Base-by-base conservation (phyloP, 148 eudicot genomes). In the Chenopodium formosanum region DNA sequence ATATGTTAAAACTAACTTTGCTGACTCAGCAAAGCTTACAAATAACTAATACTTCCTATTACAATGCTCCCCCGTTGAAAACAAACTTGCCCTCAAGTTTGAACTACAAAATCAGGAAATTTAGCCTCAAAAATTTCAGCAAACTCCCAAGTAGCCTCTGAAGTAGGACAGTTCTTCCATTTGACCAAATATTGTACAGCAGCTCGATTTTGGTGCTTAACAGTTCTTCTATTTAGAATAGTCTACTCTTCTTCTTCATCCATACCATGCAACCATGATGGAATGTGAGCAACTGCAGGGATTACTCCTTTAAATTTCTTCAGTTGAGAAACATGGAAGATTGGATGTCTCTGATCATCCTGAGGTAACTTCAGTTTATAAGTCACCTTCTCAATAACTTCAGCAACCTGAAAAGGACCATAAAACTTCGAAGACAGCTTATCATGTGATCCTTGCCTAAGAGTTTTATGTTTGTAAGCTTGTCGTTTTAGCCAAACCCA, bases 401-500 rank as follows among this genome's bases (percentile, higher is more conserved):
- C 20, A 29, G 4, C 12, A 1, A 68, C 19, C 12, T 68, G 17
- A 32, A 68, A 68, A 2, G 71, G 71, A 2, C 71, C 50, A 37
- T 0, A 17, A 19, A 16, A 70, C 7, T 19, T 70, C 1, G 50
- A 3, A 2, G 8, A 1, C 1, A 37, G 12, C 25, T 70, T 70
- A 9, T 70, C 48, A 37, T 8, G 6, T 6, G 9, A 4, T 10
- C 5, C 12, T 19, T 0, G 0, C 23, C 50, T 70, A 2, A 70
- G 0, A 3, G 74, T 1, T 0, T 1, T 34, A 1, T 70, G 74
- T 7, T n/a, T 70, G 7, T 70, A 17, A 14, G 73, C 23, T 3
- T 70, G 47, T 4, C 16, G 4, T 9, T 70, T 70, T 2, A 83
- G n/a, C 34, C 48, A 79, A 13, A 74, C 70, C 74, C 74, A 74